phyloP scores from a whole-genome alignment of 805 yeast species.

The Kodamaea fukazawae region DNA sequence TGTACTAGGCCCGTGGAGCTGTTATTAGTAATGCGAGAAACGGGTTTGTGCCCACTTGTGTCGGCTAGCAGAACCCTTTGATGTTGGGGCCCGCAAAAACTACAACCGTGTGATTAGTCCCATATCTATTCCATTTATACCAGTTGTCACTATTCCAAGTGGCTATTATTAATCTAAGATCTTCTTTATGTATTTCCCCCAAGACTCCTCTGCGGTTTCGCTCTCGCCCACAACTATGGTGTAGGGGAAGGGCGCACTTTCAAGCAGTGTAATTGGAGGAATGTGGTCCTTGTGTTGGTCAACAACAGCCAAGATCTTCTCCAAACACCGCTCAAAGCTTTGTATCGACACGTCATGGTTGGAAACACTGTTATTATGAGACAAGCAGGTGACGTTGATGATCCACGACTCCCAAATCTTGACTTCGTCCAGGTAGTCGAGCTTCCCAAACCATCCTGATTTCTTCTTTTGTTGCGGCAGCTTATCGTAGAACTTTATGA shows the following conservation, averaged over 20 bases:
- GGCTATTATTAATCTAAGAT: conserved; percentile 14
- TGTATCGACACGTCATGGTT: conserved; percentile 31
- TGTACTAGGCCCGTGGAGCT: no score
- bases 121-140: no score
- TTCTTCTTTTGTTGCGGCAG: conserved; percentile 39
- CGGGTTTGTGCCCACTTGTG: no score
- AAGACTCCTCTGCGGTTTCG: conserved; percentile 31
- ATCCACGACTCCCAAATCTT: conserved; percentile 73
- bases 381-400: conserved; percentile 47
- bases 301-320: conserved; percentile 48
- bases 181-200: conserved; percentile 35
- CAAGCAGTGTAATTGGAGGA: conserved; percentile 70
- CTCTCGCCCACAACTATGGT: conserved; percentile 23
- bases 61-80: no score
- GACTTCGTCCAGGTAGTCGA: conserved; percentile 33
- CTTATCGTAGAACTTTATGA: conserved; percentile 39
- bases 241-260: conserved; percentile 61
- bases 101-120: no score
- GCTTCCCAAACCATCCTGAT: conserved; percentile 54
- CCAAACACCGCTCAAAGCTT: conserved; percentile 40
- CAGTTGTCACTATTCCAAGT: neutral
- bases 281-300: conserved; percentile 63
- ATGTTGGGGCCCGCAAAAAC: no score
- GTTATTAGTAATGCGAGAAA: no score
- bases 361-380: conserved; percentile 21